Evolutionary conservation across 805 yeast species (phyloP).

Genomic region (Wickerhamiella slavikovae): DNA sequence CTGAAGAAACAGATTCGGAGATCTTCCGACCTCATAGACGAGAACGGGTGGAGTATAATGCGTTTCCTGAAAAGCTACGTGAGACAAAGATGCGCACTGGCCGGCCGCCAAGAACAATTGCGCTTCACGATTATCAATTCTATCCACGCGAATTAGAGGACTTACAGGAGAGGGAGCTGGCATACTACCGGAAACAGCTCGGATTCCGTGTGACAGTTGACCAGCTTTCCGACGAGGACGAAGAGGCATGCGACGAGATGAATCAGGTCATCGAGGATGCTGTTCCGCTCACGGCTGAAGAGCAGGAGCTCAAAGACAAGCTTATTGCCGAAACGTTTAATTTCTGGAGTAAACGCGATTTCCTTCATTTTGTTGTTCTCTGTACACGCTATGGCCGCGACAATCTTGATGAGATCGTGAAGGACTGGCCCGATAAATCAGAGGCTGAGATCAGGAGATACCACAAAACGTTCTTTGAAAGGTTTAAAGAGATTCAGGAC

Average conservation of each 20-base stretch:
- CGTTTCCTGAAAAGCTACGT: constrained; percentile 66
- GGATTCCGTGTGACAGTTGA: constrained; percentile 39
- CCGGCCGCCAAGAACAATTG: constrained; percentile 64
- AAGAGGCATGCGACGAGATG: constrained; percentile 27
- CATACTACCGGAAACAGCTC: constrained; percentile 49
- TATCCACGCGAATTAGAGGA: constrained; percentile 52
- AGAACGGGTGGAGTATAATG: constrained; percentile 27
- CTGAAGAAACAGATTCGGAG: constrained; percentile 5
- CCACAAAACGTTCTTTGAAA: constrained; percentile 59
- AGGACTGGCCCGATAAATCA: constrained; percentile 40
- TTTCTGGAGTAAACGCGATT: constrained; percentile 74
- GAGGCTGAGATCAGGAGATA: constrained; percentile 61
- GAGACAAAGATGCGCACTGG: constrained; percentile 45
- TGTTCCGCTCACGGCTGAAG: constrained; percentile 55
- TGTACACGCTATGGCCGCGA: constrained; percentile 66
- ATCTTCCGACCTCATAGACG: constrained; percentile 22
- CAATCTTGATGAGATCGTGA: constrained; percentile 43
- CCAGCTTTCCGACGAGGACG: constrained; percentile 18
- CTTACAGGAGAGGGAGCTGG: constrained; percentile 61
- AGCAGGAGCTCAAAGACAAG: constrained; percentile 44
- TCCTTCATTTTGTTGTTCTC: constrained; percentile 55
- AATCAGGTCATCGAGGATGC: constrained; percentile 42
- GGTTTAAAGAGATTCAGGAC: constrained; percentile 68
- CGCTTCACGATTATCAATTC: constrained; percentile 75
- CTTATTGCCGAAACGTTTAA: constrained; percentile 47